A percentile compares a stretch with the other conserved stretches of the same genome.
Evolutionary conservation across 441 rosid genomes (phyloP).

Genomic region (Syzygium malaccense): DNA sequence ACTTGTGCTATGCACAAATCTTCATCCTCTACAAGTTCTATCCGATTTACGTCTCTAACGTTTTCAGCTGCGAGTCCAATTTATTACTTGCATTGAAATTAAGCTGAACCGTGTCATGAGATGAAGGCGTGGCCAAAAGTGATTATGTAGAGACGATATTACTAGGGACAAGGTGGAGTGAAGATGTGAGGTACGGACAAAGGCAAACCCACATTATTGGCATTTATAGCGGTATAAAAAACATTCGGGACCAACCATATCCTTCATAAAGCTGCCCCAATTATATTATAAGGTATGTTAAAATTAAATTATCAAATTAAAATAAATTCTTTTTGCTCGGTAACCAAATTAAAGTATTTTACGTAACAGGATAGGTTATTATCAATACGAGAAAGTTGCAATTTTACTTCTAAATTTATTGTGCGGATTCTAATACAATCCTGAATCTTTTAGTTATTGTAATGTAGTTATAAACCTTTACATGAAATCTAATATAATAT

Average conservation of each 20-base stretch:
- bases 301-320: background rate
- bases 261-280: rapidly evolving
- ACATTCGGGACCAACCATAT: background rate
- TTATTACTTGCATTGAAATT: background rate
- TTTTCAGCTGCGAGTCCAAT: background rate
- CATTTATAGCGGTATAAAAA: background rate
- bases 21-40: background rate
- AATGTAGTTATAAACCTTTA: no score
- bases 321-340: rapidly evolving
- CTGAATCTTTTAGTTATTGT: background rate
- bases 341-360: background rate
- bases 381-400: background rate
- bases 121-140: background rate
- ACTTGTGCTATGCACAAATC: background rate
- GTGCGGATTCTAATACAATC: background rate
- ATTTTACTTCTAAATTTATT: background rate
- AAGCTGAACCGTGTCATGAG: background rate
- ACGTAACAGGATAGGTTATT: background rate
- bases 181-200: background rate
- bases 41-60: background rate
- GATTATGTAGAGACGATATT: background rate
- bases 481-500: no score
- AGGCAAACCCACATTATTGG: background rate
- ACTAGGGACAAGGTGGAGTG: background rate
- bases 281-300: background rate